Conservation (phyloP, 495 filamentous ascomycete genomes). For the Hypoxylon rickii region DNA sequence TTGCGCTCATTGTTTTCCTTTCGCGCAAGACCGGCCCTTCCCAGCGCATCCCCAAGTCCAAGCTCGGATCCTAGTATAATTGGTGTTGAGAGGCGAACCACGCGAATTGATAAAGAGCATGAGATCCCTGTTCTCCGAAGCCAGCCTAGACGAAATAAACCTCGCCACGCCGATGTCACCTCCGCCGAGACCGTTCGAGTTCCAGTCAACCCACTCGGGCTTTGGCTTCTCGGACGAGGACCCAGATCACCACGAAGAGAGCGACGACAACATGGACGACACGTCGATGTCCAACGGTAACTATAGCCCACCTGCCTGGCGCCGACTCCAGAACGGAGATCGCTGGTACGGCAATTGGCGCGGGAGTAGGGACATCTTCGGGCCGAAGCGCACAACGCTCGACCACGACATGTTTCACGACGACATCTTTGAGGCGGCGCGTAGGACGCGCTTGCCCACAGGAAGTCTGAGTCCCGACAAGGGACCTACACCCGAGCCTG, state of each 20-base stretch:
- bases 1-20: constrained; percentile 39
- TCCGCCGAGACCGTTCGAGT: constrained; percentile 54
- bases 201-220: constrained; percentile 77
- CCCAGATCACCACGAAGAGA: constrained; percentile 56
- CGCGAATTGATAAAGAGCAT: constrained; percentile 16
- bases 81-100: constrained; percentile 3
- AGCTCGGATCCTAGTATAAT: neutral
- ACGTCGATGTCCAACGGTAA: constrained; percentile 50
- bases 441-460: constrained; percentile 55
- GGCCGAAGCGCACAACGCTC: constrained; percentile 37
- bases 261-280: constrained; percentile 49
- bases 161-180: constrained; percentile 61
- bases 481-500: constrained; percentile 51
- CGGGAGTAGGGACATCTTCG: constrained; percentile 42
- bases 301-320: constrained; percentile 62
- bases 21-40: constrained; percentile 27
- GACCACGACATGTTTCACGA: constrained; percentile 41
- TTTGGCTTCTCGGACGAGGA: constrained; percentile 64
- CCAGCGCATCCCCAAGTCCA: constrained; percentile 7
- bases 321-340: constrained; percentile 56
- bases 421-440: constrained; percentile 53
- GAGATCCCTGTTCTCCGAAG: constrained; percentile 34
- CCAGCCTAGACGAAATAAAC: constrained; percentile 48
- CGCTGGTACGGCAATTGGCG: constrained; percentile 61
- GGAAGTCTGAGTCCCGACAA: constrained; percentile 58